A percentile compares a stretch with the other conserved stretches of the same genome.
Evolutionary conservation across 1,284 basidiomycete species (phyloP).

Genomic region (Trametes versicolor): DNA sequence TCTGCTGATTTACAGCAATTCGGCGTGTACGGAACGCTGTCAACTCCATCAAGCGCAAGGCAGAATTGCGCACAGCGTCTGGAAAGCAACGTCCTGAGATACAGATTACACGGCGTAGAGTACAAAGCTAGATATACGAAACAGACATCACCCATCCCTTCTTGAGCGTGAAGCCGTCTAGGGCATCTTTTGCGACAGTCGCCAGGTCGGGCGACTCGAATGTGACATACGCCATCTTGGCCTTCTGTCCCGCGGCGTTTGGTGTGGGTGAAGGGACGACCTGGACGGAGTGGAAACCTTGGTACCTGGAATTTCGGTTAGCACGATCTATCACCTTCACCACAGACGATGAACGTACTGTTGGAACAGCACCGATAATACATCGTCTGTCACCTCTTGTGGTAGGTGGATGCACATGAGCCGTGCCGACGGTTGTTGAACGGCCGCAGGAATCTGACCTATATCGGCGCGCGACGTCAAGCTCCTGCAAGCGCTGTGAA

Average conservation of each 20-base stretch:
- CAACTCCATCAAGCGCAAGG: neutral
- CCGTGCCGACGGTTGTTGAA: slow-evolving; percentile 68
- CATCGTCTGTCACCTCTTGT: slow-evolving; percentile 82
- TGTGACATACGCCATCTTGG: slow-evolving; percentile 80
- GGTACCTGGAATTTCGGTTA: slow-evolving; percentile 59
- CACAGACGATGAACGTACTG: slow-evolving; percentile 63
- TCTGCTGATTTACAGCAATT: too few relatives aligned
- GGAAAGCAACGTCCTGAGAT: slow-evolving; percentile 28
- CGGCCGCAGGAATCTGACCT: slow-evolving; percentile 59
- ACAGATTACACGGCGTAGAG: slow-evolving; percentile 30
- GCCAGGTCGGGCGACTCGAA: slow-evolving; percentile 81
- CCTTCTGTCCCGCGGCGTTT: slow-evolving; percentile 64
- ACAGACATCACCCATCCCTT: slow-evolving; percentile 86
- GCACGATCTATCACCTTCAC: neutral
- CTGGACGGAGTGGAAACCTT: slow-evolving; percentile 77
- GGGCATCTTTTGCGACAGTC: slow-evolving; percentile 77
- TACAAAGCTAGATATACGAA: slow-evolving; percentile 64
- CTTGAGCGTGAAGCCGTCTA: slow-evolving; percentile 84
- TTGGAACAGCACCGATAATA: slow-evolving; percentile 86
- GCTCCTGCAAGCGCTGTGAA: slow-evolving; percentile 18
- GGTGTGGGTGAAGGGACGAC: slow-evolving; percentile 74
- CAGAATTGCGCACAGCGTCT: slow-evolving; percentile 9
- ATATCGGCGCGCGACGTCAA: slow-evolving; percentile 32
- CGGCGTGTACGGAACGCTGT: too few relatives aligned
- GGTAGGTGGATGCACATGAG: slow-evolving; percentile 83